phyloP scores from a whole-genome alignment of 1,284 basidiomycete genomes.

The Trichosporon sp. region DNA sequence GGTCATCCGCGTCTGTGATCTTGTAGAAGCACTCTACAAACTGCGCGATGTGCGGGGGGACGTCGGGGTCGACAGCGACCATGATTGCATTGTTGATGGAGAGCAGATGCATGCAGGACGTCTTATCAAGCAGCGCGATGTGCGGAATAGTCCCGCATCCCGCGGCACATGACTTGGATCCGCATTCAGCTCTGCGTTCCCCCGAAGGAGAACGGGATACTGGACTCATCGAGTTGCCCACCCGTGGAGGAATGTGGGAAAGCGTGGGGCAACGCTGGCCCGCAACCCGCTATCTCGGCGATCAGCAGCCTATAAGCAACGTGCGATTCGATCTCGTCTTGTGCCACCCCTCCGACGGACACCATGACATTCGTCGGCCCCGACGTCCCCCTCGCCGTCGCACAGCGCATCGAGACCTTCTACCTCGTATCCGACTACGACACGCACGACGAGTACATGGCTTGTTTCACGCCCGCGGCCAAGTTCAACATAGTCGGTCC shows the following conservation, averaged over 20 bases:
- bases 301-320: neutral
- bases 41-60: slow-evolving; percentile 5
- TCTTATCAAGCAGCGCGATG: neutral
- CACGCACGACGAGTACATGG: slow-evolving; percentile 11
- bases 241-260: neutral
- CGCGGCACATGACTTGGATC: slow-evolving; percentile 3
- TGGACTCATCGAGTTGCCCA: neutral
- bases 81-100: neutral
- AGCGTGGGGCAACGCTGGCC: neutral
- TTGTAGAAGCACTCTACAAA: slow-evolving; percentile 21
- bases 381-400: neutral
- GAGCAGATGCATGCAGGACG: neutral
- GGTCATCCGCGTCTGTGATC: slow-evolving; percentile 15
- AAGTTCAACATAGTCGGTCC: neutral
- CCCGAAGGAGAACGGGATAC: neutral
- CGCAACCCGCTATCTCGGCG: neutral
- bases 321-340: neutral
- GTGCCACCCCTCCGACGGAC: neutral
- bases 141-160: slow-evolving; percentile 7
- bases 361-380: neutral
- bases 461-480: neutral
- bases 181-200: neutral
- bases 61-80: neutral
- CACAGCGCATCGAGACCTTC: neutral
- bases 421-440: neutral